Conservation (phyloP, 371 early-diverging fungal species). For the Mortierella sp. region DNA sequence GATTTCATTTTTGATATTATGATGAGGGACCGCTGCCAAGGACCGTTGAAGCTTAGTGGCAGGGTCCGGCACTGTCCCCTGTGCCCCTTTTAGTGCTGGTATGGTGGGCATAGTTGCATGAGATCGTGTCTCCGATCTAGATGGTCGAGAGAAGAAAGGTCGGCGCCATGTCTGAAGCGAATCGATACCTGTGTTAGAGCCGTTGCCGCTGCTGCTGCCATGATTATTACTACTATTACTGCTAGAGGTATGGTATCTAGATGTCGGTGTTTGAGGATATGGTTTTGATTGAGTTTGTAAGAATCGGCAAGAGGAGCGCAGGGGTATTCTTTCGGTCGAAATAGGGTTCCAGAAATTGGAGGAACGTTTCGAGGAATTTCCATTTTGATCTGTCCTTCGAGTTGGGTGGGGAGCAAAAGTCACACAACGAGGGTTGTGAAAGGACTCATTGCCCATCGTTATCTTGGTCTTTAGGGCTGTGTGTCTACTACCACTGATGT, state of each 20-base stretch:
- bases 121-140: conserved; percentile 21
- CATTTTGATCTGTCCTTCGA: conserved; percentile 25
- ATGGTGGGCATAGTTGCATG: conserved; percentile 43
- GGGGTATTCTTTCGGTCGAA: neutral
- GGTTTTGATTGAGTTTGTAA: neutral
- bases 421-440: neutral
- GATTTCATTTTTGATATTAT: conserved; percentile 56
- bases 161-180: conserved; percentile 38
- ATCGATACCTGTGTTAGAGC: conserved; percentile 8
- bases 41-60: conserved; percentile 35
- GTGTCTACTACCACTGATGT: neutral
- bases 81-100: conserved; percentile 21
- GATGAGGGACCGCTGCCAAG: conserved; percentile 45
- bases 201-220: neutral
- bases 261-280: neutral
- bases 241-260: conserved; percentile 23
- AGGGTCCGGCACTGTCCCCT: conserved; percentile 18
- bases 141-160: conserved; percentile 16
- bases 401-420: neutral
- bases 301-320: neutral
- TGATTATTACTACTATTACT: neutral
- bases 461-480: neutral
- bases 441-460: neutral
- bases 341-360: conserved; percentile 17
- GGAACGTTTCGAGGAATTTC: conserved; percentile 22